phyloP scores from a whole-genome alignment of 2,329 filamentous ascomycete species.

The Chrysoporthe austroafricana region DNA sequence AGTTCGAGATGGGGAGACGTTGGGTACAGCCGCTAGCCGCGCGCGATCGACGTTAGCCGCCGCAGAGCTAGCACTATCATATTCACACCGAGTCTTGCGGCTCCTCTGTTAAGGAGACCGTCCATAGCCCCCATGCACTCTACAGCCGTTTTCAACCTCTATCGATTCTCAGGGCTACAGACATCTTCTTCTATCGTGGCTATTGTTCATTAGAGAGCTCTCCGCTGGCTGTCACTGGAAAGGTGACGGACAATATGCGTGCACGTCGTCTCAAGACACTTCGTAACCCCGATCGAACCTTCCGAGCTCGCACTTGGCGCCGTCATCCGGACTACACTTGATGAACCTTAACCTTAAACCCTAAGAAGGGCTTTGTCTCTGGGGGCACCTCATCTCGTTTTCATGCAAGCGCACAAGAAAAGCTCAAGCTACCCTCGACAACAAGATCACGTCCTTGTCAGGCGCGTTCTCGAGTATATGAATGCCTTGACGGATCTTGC shows the following conservation, averaged over 20 bases:
- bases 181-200: not conserved
- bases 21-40: conserved; percentile 2
- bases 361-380: not conserved
- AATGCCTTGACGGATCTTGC: not conserved
- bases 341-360: not conserved
- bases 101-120: not conserved
- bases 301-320: not conserved
- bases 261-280: not conserved
- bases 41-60: not conserved
- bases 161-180: not conserved
- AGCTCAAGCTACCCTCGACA: not conserved
- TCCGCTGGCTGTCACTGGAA: not conserved
- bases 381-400: not conserved
- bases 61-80: not conserved
- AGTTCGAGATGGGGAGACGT: not conserved
- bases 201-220: not conserved
- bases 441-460: not conserved
- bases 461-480: not conserved
- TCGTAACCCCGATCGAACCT: not conserved
- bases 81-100: not conserved
- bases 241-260: not conserved
- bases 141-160: not conserved
- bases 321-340: not conserved
- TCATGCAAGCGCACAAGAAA: not conserved
- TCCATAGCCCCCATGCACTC: not conserved